A percentile compares a stretch with the other conserved stretches of the same genome.
Conservation (phyloP, 139 green algal genomes). For the Edaphochlamys debaryana region DNA sequence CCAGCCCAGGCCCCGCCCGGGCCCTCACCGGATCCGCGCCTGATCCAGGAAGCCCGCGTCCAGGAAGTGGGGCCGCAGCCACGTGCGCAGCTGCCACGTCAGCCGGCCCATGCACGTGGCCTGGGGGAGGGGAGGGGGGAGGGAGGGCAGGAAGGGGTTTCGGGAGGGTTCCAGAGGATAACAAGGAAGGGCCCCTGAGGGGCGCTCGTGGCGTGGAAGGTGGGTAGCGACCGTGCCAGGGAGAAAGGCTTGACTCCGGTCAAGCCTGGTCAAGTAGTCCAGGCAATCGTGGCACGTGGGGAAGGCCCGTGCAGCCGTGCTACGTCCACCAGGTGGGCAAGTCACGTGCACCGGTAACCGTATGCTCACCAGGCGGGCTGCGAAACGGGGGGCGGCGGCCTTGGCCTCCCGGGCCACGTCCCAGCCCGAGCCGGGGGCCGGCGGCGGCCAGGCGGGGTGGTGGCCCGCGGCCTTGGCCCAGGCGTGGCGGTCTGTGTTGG, state of each 20-base stretch:
- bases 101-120: not conserved
- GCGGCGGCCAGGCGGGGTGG: not conserved
- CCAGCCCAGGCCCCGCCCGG: too few relatives aligned
- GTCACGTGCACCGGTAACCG: too few relatives aligned
- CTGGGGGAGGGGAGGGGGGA: not conserved
- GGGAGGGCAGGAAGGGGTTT: too few relatives aligned
- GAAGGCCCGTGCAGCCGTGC: too few relatives aligned
- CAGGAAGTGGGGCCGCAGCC: constrained; percentile 19
- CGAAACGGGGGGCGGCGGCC: not conserved
- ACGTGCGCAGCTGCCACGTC: not conserved
- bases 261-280: too few relatives aligned
- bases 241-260: too few relatives aligned
- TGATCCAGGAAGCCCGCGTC: not conserved
- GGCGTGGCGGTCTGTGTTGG: not conserved
- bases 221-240: too few relatives aligned
- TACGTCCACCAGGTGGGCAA: too few relatives aligned
- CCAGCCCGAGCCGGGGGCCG: not conserved
- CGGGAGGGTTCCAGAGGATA: not conserved
- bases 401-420: not conserved
- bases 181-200: too few relatives aligned
- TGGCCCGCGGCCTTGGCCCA: not conserved
- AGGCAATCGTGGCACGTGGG: too few relatives aligned
- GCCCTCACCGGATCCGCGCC: not conserved
- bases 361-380: not conserved
- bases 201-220: too few relatives aligned